These are phyloP conservation scores for Aquilaria yunnanensis DNA, from an alignment of 345 rosid species.

Conservation along the genomic window DNA sequence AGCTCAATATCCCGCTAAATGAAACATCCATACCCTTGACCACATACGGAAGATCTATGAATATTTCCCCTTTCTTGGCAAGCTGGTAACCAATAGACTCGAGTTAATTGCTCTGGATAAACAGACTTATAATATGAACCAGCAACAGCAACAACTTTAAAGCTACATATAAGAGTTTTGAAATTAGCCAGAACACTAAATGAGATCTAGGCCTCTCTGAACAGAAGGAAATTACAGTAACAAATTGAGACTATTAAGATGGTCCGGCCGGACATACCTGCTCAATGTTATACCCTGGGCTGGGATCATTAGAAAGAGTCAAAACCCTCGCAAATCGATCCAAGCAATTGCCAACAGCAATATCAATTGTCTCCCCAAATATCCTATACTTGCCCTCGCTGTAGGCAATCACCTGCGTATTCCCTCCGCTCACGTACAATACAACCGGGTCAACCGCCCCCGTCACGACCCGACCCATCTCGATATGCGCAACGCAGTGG, in stretches of 20 bases:
- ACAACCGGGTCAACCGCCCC: constrained; percentile 94
- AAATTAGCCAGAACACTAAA: no score
- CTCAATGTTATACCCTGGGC: constrained; percentile 97
- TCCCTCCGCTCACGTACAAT: constrained; percentile 95
- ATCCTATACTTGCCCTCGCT: constrained; percentile 92
- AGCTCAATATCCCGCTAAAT: constrained; percentile 92
- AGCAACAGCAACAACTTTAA: constrained; percentile 1
- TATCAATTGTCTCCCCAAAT: constrained; percentile 96
- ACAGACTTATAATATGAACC: background rate
- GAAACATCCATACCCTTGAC: constrained; percentile 99
- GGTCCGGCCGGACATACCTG: constrained; percentile 41
- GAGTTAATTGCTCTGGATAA: background rate
- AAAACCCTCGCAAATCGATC: constrained; percentile 92
- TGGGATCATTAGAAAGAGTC: constrained; percentile 93
- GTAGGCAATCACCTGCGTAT: constrained; percentile 96
- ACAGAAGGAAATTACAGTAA: background rate
- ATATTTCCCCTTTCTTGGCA: constrained; percentile 89
- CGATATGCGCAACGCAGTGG: constrained; percentile 97
- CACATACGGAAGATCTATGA: constrained; percentile 86
- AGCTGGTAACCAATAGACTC: constrained; percentile 36
- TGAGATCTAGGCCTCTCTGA: background rate
- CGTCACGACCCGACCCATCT: constrained; percentile 96
- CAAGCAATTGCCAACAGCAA: constrained; percentile 97
- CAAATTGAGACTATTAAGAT: background rate
- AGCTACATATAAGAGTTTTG: background rate